Percentiles rank a stretch among this genome's conserved stretches.
Conservation (phyloP, 2,329 filamentous ascomycete genomes). For the Scytalidium lignicola region DNA sequence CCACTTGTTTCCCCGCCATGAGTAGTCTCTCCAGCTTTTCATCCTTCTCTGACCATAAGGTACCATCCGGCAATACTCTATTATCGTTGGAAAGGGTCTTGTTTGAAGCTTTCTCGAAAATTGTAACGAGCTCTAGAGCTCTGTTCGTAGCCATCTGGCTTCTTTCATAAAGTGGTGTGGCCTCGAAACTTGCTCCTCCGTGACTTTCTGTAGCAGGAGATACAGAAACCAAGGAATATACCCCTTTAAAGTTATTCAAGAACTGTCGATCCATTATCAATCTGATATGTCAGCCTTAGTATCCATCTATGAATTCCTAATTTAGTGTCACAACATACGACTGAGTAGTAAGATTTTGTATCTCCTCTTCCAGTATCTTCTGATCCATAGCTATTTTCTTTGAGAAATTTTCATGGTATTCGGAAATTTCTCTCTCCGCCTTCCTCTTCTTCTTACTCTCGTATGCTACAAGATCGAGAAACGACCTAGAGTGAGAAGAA, state of each 20-base stretch:
- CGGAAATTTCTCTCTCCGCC: constrained; percentile 9
- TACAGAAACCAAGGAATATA: constrained; percentile 11
- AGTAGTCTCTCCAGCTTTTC: not conserved
- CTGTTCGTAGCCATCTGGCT: not conserved
- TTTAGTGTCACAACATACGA: constrained; percentile 2
- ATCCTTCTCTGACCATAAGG: not conserved
- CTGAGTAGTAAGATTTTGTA: constrained; percentile 3
- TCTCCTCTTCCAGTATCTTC: constrained; percentile 10
- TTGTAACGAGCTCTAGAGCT: not conserved
- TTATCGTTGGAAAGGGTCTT: not conserved
- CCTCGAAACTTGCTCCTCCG: not conserved
- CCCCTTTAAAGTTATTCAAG: constrained; percentile 12
- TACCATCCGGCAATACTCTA: not conserved
- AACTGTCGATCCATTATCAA: constrained; percentile 14
- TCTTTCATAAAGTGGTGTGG: not conserved
- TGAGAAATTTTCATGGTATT: constrained; percentile 13
- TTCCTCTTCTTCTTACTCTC: constrained; percentile 18
- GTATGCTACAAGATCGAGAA: constrained; percentile 16
- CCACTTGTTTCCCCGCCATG: not conserved
- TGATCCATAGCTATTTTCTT: constrained; percentile 8
- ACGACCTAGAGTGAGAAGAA: constrained; percentile 6
- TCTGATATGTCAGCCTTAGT: constrained; percentile 6
- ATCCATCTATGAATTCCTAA: too few species aligned
- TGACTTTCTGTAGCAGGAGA: too few species aligned
- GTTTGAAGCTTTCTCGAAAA: not conserved